phyloP scores from a whole-genome alignment of 2,329 filamentous ascomycete genomes.

The Hypoxylon sp. region DNA sequence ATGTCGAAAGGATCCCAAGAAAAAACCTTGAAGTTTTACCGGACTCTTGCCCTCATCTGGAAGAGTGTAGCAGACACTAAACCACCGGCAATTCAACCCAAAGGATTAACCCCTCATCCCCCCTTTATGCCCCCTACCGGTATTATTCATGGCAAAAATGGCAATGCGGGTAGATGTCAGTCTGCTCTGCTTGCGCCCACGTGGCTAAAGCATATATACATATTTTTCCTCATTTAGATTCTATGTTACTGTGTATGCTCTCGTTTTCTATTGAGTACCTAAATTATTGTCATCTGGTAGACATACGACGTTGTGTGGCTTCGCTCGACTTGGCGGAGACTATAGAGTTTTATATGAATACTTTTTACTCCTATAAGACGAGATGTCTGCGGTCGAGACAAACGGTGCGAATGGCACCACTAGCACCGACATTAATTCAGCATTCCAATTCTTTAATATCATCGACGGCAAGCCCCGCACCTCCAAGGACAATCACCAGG shows the following conservation, averaged over 20 bases:
- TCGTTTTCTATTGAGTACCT: slow-evolving; percentile 17
- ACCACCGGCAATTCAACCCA: slow-evolving; percentile 39
- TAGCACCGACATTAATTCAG: slow-evolving; percentile 38
- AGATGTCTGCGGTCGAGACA: slow-evolving; percentile 35
- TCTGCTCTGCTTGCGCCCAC: slow-evolving; percentile 25
- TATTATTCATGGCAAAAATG: slow-evolving; percentile 41
- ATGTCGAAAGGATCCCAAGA: slow-evolving; percentile 14
- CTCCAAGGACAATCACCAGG: slow-evolving; percentile 55
- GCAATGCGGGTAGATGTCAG: slow-evolving; percentile 25
- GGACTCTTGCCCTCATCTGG: slow-evolving; percentile 38
- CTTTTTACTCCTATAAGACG: slow-evolving; percentile 16
- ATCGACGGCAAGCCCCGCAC: slow-evolving; percentile 60
- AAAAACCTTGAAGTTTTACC: slow-evolving; percentile 26
- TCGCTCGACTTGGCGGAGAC: slow-evolving; percentile 26
- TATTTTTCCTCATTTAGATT: slow-evolving; percentile 6
- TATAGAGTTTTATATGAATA: slow-evolving; percentile 20
- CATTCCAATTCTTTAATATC: slow-evolving; percentile 60
- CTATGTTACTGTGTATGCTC: slow-evolving; percentile 7
- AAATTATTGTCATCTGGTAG: slow-evolving; percentile 14
- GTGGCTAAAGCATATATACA: slow-evolving; percentile 40
- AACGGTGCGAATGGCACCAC: slow-evolving; percentile 38
- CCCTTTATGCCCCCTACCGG: slow-evolving; percentile 24
- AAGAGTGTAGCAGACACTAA: slow-evolving; percentile 32
- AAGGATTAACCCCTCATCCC: slow-evolving; percentile 41
- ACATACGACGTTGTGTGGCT: slow-evolving; percentile 19